These are phyloP conservation scores for Rehmannia glutinosa DNA, from an alignment of 257 asterid genomes.

Conservation along the genomic window DNA sequence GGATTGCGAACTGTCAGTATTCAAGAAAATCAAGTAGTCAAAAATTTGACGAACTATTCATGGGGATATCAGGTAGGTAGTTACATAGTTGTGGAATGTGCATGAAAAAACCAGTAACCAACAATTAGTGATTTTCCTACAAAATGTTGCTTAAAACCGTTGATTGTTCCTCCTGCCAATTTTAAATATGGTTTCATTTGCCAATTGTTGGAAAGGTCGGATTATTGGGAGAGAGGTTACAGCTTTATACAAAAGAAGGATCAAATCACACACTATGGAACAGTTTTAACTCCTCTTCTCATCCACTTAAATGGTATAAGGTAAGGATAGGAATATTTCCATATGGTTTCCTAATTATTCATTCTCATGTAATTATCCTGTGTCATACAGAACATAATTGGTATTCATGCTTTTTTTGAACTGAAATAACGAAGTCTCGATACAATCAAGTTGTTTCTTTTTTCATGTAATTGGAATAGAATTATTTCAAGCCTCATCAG, in stretches of 20 bases:
- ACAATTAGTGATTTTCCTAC: too few relatives aligned
- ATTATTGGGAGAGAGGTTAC: conserved; percentile 61
- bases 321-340: conserved; percentile 27
- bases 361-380: not conserved
- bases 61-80: conserved; percentile 75
- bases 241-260: conserved; percentile 46
- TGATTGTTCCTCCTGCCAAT: too few relatives aligned
- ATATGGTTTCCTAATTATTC: not conserved
- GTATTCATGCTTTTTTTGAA: too few relatives aligned
- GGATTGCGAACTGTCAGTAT: conserved; percentile 48
- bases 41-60: conserved; percentile 31
- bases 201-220: conserved; percentile 51
- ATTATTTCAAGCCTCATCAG: too few relatives aligned
- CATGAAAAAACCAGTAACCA: too few relatives aligned
- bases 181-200: conserved; percentile 1
- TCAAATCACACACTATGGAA: conserved; percentile 45
- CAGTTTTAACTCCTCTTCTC: conserved; percentile 31
- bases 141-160: too few relatives aligned
- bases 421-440: too few relatives aligned
- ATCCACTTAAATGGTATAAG: conserved; percentile 86
- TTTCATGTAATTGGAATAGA: too few relatives aligned
- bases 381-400: too few relatives aligned
- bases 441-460: too few relatives aligned
- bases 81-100: too few relatives aligned
- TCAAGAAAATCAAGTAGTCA: conserved; percentile 21